Evolutionary conservation across 805 yeast genomes (phyloP).

Genomic region (Candida peoriensis): DNA sequence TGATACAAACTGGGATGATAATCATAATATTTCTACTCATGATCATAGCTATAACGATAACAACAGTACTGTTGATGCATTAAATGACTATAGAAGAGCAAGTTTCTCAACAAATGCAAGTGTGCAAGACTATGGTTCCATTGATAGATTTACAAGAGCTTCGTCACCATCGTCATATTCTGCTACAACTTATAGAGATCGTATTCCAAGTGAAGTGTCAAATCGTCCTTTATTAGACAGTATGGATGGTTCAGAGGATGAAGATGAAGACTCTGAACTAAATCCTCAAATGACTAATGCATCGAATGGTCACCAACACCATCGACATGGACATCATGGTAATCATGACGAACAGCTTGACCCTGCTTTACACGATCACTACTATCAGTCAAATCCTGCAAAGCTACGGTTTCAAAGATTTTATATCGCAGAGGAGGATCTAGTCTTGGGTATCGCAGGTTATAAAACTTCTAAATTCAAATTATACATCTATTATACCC

Average conservation of each 20-base stretch:
- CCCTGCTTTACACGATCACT: constrained; percentile 37
- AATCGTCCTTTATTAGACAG: constrained; percentile 26
- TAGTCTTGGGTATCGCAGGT: constrained; percentile 93
- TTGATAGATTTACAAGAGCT: constrained; percentile 16
- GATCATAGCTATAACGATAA: too few species aligned
- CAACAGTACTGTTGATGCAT: constrained; percentile 21
- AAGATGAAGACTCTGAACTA: constrained; percentile 27
- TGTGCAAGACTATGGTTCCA: constrained; percentile 20
- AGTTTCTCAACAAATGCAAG: constrained; percentile 26
- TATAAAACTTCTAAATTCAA: constrained; percentile 52
- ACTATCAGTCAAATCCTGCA: constrained; percentile 40
- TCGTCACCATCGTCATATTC: constrained; percentile 30
- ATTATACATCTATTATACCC: constrained; percentile 40
- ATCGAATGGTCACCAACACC: constrained; percentile 3
- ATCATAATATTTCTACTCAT: too few species aligned
- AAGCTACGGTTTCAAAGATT: constrained; percentile 63
- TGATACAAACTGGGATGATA: constrained; percentile 66
- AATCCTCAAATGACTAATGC: constrained; percentile 21
- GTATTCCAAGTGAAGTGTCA: constrained; percentile 32
- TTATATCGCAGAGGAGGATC: constrained; percentile 92
- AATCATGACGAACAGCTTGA: constrained; percentile 16
- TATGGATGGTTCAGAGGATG: constrained; percentile 25
- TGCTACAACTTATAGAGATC: constrained; percentile 30
- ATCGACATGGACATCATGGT: constrained; percentile 20
- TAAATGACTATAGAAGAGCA: constrained; percentile 39